Evolutionary conservation across 2,329 filamentous ascomycete species (phyloP).

Genomic region (Verticillium isaacii): DNA sequence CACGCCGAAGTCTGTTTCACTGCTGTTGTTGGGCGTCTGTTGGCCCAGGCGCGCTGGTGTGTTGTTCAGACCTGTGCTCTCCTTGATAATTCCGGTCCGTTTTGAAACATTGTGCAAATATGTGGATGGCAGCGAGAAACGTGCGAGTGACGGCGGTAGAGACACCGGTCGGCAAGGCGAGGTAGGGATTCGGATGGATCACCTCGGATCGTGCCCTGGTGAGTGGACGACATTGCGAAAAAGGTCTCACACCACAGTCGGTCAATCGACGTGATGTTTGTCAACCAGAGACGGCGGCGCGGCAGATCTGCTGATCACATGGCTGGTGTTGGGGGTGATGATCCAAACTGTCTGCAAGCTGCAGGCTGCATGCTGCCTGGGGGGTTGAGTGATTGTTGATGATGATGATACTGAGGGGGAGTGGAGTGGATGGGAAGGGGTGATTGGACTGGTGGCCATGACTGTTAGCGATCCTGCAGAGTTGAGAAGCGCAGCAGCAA

Average conservation of each 20-base stretch:
- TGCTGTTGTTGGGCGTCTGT: not conserved
- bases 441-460: not conserved
- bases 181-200: not conserved
- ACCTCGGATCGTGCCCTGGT: not conserved
- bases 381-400: not conserved
- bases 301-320: not conserved
- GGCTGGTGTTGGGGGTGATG: not conserved
- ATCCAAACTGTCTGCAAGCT: not conserved
- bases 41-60: not conserved
- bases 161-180: not conserved
- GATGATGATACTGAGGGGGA: not conserved
- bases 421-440: not conserved
- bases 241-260: not conserved
- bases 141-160: not conserved
- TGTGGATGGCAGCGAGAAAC: not conserved
- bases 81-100: not conserved
- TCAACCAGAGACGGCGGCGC: not conserved
- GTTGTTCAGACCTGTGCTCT: not conserved
- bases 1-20: not conserved
- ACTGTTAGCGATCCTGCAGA: not conserved
- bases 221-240: not conserved
- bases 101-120: not conserved
- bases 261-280: not conserved
- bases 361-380: not conserved
- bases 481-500: not conserved